A percentile compares a stretch with the other conserved stretches of the same genome.
Conservation (phyloP, 2,329 filamentous ascomycete species). For the Xylaria sp. region DNA sequence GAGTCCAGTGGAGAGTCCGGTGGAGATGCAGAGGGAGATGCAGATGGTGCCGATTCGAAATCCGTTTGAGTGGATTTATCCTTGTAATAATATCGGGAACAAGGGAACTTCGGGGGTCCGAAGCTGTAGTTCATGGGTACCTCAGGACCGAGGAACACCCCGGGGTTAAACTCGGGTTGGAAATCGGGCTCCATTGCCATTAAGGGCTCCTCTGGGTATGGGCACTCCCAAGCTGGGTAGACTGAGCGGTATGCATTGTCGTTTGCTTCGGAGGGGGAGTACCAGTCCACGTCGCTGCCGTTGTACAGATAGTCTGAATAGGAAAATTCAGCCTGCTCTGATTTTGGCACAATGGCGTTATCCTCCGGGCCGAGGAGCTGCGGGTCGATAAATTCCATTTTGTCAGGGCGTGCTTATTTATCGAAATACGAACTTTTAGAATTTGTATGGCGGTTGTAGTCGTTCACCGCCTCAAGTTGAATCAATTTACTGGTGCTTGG, state of each 20-base stretch:
- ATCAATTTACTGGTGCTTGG: not conserved
- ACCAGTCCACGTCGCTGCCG: too few species aligned
- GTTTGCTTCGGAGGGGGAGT: too few species aligned
- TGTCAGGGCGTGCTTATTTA: not conserved
- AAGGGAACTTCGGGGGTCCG: too few species aligned
- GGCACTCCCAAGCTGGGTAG: not conserved
- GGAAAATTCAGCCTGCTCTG: not conserved
- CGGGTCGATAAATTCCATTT: constrained; percentile 19
- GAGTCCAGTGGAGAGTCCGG: too few species aligned
- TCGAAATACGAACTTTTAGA: not conserved
- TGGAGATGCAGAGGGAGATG: too few species aligned
- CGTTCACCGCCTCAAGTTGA: not conserved
- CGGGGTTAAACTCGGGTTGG: not conserved
- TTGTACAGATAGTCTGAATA: not conserved
- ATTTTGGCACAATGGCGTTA: not conserved
- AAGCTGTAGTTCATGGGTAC: too few species aligned
- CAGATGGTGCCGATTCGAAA: too few species aligned
- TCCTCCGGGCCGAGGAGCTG: not conserved
- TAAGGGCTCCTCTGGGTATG: not conserved
- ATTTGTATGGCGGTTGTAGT: not conserved
- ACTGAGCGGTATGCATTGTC: too few species aligned
- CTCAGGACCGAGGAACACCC: not conserved
- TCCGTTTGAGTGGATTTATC: too few species aligned
- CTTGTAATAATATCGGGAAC: too few species aligned
- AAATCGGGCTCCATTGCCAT: not conserved